phyloP scores from a whole-genome alignment of 1,139 yeast genomes.

The Suhomyces wounanorum region DNA sequence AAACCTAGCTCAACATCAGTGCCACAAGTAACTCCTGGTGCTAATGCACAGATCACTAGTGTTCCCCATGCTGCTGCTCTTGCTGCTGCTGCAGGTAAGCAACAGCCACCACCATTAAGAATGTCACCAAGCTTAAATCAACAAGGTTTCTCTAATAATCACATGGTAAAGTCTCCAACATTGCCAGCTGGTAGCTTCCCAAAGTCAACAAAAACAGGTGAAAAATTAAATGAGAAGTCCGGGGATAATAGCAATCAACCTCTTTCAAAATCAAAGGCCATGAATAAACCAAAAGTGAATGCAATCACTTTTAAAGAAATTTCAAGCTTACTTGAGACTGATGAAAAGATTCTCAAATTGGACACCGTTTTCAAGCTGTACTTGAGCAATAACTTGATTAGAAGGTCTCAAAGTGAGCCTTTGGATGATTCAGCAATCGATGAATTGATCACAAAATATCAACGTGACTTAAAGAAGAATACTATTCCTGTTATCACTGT shows the following conservation, averaged over 20 bases:
- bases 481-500: slow-evolving; percentile 48
- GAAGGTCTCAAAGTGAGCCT: slow-evolving; percentile 25
- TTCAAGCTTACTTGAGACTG: slow-evolving; percentile 32
- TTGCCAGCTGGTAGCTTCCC: slow-evolving; percentile 9
- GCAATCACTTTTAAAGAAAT: slow-evolving; percentile 37
- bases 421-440: slow-evolving; percentile 43
- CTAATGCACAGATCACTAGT: slow-evolving; percentile 4
- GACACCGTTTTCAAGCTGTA: slow-evolving; percentile 44
- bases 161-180: slow-evolving; percentile 13
- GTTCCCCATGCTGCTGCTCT: slow-evolving; percentile 20
- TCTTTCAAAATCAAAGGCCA: background rate
- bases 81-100: slow-evolving; percentile 18
- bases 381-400: slow-evolving; percentile 28
- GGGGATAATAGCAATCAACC: slow-evolving; percentile 17
- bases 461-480: slow-evolving; percentile 33
- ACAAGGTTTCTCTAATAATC: slow-evolving; percentile 4
- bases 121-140: slow-evolving; percentile 7
- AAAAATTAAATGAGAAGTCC: background rate
- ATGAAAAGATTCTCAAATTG: slow-evolving; percentile 47
- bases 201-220: background rate
- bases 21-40: slow-evolving; percentile 3
- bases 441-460: slow-evolving; percentile 43
- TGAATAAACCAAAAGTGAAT: slow-evolving; percentile 2
- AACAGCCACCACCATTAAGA: slow-evolving; percentile 7
- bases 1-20: background rate